A percentile compares a stretch with the other conserved stretches of the same genome.
Conservation (phyloP, 345 rosid genomes). For the Eucalyptus decipiens region DNA sequence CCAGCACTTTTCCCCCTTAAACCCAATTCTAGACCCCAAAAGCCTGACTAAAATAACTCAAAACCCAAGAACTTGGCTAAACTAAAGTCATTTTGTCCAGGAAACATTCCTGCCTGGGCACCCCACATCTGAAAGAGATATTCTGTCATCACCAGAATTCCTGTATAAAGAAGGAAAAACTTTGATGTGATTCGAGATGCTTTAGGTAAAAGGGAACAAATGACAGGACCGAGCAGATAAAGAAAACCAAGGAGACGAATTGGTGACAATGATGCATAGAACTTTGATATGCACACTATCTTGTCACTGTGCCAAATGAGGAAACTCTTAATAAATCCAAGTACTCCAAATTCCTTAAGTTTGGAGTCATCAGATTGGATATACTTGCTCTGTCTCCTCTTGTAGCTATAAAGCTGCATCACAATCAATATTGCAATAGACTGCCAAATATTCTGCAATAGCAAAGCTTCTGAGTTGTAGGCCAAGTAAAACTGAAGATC, state of each 20-base stretch:
- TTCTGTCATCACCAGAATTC: slow-evolving; percentile 58
- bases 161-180: slow-evolving; percentile 54
- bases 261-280: slow-evolving; percentile 79
- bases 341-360: slow-evolving; percentile 39
- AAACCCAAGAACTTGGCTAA: slow-evolving; percentile 60
- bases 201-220: slow-evolving; percentile 74
- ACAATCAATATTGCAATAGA: slow-evolving; percentile 85
- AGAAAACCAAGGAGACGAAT: slow-evolving; percentile 73
- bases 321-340: slow-evolving; percentile 55
- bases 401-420: slow-evolving; percentile 97
- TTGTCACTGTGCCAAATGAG: slow-evolving; percentile 84
- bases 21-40: slow-evolving; percentile 92
- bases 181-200: slow-evolving; percentile 81
- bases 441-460: slow-evolving; percentile 79
- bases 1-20: slow-evolving; percentile 87
- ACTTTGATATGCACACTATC: slow-evolving; percentile 49
- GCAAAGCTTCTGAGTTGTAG: slow-evolving; percentile 50
- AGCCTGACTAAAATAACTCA: slow-evolving; percentile 47
- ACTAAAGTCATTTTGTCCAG: slow-evolving; percentile 64
- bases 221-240: slow-evolving; percentile 68
- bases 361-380: slow-evolving; percentile 30
- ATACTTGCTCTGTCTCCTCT: slow-evolving; percentile 80
- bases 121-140: slow-evolving; percentile 96
- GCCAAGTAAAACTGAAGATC: slow-evolving; percentile 72
- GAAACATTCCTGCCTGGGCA: slow-evolving; percentile 81